Evolutionary conservation across 192 early-diverging fungal genomes (phyloP).

Genomic region (Lobulomyces angularis): DNA sequence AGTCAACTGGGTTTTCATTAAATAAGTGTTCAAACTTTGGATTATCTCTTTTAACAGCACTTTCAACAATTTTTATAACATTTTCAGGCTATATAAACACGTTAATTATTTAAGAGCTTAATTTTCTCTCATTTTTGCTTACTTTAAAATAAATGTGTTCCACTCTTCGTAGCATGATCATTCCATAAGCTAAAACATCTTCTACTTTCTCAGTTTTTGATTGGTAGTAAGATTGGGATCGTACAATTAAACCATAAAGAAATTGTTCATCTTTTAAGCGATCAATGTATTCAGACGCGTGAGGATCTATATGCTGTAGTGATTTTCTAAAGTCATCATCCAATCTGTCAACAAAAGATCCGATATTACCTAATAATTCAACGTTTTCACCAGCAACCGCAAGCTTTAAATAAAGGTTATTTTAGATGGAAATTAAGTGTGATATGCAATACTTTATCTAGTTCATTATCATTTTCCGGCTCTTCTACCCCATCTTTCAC

Average conservation of each 20-base stretch:
- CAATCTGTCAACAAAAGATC: constrained; percentile 79
- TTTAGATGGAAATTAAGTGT: not conserved
- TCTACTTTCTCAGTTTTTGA: constrained; percentile 23
- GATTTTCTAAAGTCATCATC: constrained; percentile 96
- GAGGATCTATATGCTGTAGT: constrained; percentile 91
- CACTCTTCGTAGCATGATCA: constrained; percentile 71
- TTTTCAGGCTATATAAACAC: constrained; percentile 55
- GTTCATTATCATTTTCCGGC: constrained; percentile 36
- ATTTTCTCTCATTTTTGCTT: not conserved
- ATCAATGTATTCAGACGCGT: constrained; percentile 90
- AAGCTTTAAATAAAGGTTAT: constrained; percentile 12
- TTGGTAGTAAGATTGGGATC: constrained; percentile 79
- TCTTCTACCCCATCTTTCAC: constrained; percentile 61
- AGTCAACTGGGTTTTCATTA: constrained; percentile 51
- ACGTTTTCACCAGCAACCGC: constrained; percentile 37
- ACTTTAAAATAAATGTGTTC: constrained; percentile 95
- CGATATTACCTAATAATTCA: constrained; percentile 68
- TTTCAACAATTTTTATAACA: constrained; percentile 67
- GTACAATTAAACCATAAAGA: constrained; percentile 77
- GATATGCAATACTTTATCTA: constrained; percentile 22
- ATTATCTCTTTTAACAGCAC: constrained; percentile 25
- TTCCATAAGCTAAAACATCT: constrained; percentile 33
- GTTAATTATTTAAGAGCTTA: no score
- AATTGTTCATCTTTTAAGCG: constrained; percentile 81
- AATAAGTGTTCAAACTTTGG: constrained; percentile 35